Evolutionary conservation across 441 rosid species (phyloP).

Genomic region (Pelargonium myrrhifolium): DNA sequence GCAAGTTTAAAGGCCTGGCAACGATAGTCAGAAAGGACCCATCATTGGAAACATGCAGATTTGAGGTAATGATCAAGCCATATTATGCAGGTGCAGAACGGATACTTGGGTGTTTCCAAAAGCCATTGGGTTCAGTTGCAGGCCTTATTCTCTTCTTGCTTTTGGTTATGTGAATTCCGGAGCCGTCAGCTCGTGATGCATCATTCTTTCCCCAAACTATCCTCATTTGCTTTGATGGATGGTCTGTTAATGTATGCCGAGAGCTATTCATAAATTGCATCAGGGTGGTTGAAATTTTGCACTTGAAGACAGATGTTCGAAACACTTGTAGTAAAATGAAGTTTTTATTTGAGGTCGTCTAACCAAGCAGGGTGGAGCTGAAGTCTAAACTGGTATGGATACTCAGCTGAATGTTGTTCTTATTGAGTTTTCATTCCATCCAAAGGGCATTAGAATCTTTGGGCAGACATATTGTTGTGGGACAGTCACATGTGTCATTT

Average conservation of each 20-base stretch:
- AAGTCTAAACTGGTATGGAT: background rate
- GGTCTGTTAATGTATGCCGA: background rate
- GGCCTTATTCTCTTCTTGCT: background rate
- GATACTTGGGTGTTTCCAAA: background rate
- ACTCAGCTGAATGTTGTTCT: background rate
- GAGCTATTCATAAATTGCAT: background rate
- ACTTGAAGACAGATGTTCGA: background rate
- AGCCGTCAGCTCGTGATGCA: background rate
- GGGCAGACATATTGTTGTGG: background rate
- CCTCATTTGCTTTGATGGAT: background rate
- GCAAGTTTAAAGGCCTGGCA: constrained; percentile 1
- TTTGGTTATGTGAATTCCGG: background rate
- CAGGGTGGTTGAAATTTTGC: background rate
- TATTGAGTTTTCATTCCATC: too few relatives aligned
- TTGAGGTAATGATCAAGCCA: constrained; percentile 3
- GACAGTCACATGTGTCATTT: background rate
- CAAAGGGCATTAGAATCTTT: background rate
- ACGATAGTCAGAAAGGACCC: background rate
- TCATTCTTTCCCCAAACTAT: background rate
- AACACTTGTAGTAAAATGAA: background rate
- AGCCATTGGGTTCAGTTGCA: background rate
- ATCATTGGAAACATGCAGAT: background rate
- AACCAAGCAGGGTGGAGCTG: background rate
- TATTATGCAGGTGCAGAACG: background rate
- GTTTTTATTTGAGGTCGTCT: background rate